phyloP scores from a whole-genome alignment of 1,284 basidiomycete species.

The Omphalotus olearius region DNA sequence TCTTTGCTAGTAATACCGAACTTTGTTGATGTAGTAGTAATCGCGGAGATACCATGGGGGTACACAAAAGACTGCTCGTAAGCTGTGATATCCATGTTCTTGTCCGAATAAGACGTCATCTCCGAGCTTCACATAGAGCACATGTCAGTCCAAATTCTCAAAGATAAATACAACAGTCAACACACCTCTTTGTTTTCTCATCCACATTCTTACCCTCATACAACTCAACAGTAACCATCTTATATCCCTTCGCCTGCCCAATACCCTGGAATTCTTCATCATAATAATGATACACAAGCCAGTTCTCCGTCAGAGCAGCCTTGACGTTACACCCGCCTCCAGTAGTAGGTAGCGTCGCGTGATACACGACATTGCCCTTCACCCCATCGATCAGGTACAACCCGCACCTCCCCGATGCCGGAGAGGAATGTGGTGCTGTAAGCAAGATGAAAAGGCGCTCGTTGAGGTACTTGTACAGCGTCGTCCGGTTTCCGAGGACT shows the following conservation, averaged over 20 bases:
- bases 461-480: constrained; percentile 94
- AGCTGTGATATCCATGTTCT: constrained; percentile 46
- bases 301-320: constrained; percentile 82
- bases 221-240: constrained; percentile 79
- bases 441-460: constrained; percentile 72
- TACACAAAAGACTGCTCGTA: constrained; percentile 73
- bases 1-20: constrained; percentile 88
- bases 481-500: constrained; percentile 83
- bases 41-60: constrained; percentile 62
- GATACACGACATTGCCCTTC: constrained; percentile 76
- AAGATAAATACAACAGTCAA: background rate
- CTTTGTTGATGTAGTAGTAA: constrained; percentile 78
- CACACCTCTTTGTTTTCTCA: constrained; percentile 64
- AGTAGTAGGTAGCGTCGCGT: constrained; percentile 46
- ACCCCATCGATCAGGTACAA: constrained; percentile 76
- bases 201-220: constrained; percentile 72
- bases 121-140: constrained; percentile 59
- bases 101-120: constrained; percentile 61
- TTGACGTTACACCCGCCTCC: constrained; percentile 56
- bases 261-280: constrained; percentile 48
- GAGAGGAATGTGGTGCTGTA: constrained; percentile 37
- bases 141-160: background rate
- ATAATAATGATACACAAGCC: constrained; percentile 87
- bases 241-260: constrained; percentile 60
- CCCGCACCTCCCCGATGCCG: constrained; percentile 38